A percentile compares a stretch with the other conserved stretches of the same genome.
Evolutionary conservation across 1,284 basidiomycete genomes (phyloP).

Genomic region (Trametes versicolor): DNA sequence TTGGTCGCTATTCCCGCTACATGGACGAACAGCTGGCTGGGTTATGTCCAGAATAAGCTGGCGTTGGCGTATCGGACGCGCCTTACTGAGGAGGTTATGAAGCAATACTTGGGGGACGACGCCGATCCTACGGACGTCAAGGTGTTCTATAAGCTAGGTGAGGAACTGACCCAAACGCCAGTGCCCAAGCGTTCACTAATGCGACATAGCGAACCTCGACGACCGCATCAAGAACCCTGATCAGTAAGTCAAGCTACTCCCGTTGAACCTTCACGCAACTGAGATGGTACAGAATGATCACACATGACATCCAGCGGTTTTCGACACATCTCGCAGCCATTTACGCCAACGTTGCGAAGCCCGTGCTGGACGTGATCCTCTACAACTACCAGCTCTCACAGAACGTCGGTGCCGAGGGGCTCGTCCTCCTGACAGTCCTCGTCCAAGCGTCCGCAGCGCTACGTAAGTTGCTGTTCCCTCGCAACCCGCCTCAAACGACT

Average conservation of each 20-base stretch:
- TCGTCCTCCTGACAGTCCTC: constrained; percentile 85
- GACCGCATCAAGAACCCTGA: constrained; percentile 98
- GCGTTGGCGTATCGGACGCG: constrained; percentile 93
- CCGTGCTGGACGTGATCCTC: constrained; percentile 90
- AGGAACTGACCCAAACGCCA: constrained; percentile 37
- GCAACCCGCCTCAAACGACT: background rate
- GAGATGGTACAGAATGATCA: constrained; percentile 77
- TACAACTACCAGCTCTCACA: constrained; percentile 97
- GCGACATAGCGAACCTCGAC: constrained; percentile 81
- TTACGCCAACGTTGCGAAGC: constrained; percentile 95
- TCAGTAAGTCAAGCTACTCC: constrained; percentile 63
- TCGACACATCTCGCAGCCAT: constrained; percentile 93
- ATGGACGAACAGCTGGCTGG: constrained; percentile 97
- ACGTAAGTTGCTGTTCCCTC: constrained; percentile 58
- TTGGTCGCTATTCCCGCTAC: constrained; percentile 95
- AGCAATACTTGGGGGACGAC: constrained; percentile 85
- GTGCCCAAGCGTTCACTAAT: background rate
- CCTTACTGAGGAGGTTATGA: constrained; percentile 86
- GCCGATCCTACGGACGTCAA: constrained; percentile 70
- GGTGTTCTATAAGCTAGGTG: constrained; percentile 93
- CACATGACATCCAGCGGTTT: constrained; percentile 95
- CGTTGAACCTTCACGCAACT: constrained; percentile 14
- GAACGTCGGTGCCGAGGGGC: constrained; percentile 95
- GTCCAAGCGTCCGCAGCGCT: constrained; percentile 86
- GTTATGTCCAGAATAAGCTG: constrained; percentile 94